Conservation (phyloP, 2,329 filamentous ascomycete genomes). For the Zymoseptoria ardabiliae region DNA sequence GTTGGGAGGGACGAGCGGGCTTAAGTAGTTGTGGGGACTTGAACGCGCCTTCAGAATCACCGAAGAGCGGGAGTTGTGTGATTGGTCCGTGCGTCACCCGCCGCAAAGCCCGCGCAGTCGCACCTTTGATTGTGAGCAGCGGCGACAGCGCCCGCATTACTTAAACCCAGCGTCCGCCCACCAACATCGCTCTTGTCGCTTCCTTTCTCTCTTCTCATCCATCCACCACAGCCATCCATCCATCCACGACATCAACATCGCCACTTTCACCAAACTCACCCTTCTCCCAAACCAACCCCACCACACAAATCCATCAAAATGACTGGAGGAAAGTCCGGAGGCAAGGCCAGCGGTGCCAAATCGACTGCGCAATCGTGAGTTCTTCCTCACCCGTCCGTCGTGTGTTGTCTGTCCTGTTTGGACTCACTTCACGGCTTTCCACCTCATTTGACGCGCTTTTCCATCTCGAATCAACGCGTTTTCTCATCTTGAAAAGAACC, state of each 20-base stretch:
- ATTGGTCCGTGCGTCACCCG: constrained; percentile 2
- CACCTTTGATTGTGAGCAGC: constrained; percentile 5
- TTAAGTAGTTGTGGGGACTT: constrained; percentile 13
- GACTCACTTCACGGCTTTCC: constrained; percentile 13
- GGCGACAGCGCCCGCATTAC: constrained; percentile 11
- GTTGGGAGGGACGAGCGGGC: constrained; percentile 9
- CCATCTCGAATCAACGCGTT: constrained; percentile 25
- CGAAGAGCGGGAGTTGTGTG: no score
- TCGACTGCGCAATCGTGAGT: constrained; percentile 93
- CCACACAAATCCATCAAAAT: constrained; percentile 64
- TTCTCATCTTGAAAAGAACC: constrained; percentile 16
- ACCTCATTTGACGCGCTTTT: constrained; percentile 38
- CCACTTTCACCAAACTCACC: constrained; percentile 23
- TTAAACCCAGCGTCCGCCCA: constrained; percentile 13
- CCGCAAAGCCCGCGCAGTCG: constrained; percentile 1
- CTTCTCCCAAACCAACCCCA: constrained; percentile 26
- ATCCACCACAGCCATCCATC: constrained; percentile 24
- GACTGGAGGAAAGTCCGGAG: constrained; percentile 99
- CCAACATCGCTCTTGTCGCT: constrained; percentile 13
- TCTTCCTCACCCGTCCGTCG: constrained; percentile 6
- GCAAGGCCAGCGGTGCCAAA: constrained; percentile 99
- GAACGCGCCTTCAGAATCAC: no score
- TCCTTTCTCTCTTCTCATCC: constrained; percentile 27
- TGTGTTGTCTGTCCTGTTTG: constrained; percentile 1
- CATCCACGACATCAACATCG: constrained; percentile 8